These are phyloP conservation scores for Leishmania amazonensis DNA, from an alignment of 208 protist genomes.

Conservation along the genomic window DNA sequence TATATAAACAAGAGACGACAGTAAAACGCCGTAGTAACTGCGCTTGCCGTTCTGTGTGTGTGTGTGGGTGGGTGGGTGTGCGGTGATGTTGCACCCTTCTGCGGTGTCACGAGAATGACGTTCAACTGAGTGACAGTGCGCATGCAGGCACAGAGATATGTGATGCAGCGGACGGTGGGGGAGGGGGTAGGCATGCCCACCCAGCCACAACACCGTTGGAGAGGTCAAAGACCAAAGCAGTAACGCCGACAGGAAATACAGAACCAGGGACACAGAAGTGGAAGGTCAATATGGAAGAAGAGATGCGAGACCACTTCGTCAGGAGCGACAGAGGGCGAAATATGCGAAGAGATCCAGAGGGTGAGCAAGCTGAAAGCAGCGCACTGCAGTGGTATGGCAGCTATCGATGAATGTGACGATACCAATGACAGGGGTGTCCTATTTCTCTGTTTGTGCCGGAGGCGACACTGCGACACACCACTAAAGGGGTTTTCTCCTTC, in stretches of 20 bases:
- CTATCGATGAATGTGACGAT: not conserved
- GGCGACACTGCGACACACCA: not conserved
- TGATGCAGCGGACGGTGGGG: not conserved
- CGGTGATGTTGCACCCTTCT: not conserved
- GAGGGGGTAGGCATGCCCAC: not conserved
- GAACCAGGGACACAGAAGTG: not conserved
- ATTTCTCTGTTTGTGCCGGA: not conserved
- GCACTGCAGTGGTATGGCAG: not conserved
- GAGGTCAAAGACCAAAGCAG: not conserved
- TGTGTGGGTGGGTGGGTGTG: not conserved
- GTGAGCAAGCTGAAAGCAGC: not conserved
- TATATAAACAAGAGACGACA: not conserved
- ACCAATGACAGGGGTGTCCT: not conserved
- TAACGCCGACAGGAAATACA: not conserved
- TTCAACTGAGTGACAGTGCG: not conserved
- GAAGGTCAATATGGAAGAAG: not conserved
- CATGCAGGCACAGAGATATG: not conserved
- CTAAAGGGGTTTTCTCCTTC: too few relatives aligned
- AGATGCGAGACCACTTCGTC: not conserved
- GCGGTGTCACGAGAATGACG: not conserved
- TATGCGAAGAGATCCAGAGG: not conserved
- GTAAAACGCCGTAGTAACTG: not conserved
- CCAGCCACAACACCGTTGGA: not conserved
- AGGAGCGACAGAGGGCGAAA: conserved; percentile 3
- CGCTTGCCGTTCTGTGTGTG: not conserved